phyloP scores from a whole-genome alignment of 2,329 filamentous ascomycete genomes.

The Corniculantispora saksenae region DNA sequence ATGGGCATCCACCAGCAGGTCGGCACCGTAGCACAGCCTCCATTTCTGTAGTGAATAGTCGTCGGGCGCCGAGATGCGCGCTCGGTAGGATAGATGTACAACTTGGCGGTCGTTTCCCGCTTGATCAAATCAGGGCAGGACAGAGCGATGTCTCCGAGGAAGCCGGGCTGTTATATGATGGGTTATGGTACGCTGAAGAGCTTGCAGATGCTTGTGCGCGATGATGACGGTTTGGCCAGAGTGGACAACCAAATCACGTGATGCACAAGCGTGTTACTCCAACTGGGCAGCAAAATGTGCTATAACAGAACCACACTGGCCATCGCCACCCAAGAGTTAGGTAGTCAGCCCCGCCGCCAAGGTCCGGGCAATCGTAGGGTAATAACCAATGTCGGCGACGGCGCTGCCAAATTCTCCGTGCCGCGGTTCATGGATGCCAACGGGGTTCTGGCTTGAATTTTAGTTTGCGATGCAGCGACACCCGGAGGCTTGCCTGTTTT shows the following conservation, averaged over 20 bases:
- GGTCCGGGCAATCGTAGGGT: background rate
- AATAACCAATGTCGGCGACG: background rate
- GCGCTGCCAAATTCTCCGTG: constrained; percentile 12
- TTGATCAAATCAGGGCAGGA: background rate
- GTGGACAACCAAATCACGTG: constrained; percentile 6
- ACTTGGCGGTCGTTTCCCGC: background rate
- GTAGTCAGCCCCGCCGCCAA: no score
- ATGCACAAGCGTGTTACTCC: background rate
- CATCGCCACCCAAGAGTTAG: no score
- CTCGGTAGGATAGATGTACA: background rate
- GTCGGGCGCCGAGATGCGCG: background rate
- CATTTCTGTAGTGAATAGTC: background rate
- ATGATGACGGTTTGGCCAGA: background rate
- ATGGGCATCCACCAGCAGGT: background rate
- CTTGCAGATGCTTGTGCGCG: constrained; percentile 3
- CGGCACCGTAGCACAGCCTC: background rate
- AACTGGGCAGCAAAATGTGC: no score
- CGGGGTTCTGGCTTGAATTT: background rate
- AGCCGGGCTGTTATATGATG: background rate
- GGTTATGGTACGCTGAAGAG: background rate
- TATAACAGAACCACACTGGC: no score
- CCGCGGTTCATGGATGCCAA: background rate
- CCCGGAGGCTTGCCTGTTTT: background rate
- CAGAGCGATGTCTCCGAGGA: background rate
- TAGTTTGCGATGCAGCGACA: background rate